Evolutionary conservation across 139 green algal genomes (phyloP), one percentile per base, ranked within the genome.

Genomic region (Zygnema cylindricum): DNA sequence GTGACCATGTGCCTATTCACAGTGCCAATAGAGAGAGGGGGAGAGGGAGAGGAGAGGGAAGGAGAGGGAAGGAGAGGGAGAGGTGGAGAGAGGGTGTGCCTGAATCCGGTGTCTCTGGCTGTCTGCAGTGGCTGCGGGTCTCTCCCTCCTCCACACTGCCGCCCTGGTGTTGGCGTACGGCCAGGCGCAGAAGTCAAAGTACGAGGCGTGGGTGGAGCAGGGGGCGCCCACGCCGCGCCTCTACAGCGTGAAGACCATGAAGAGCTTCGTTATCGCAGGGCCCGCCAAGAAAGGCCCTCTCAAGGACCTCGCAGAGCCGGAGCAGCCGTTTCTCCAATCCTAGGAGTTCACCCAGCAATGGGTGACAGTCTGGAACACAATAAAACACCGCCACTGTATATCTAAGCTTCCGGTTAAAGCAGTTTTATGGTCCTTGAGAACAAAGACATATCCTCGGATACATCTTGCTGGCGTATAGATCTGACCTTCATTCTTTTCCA

Each of bases 161-260:
- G 39, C 77, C 33, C 30, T 40, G 30, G 32, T 87, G 30, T 69
- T 87, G 81, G 76, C 57, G 39, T 87, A 87, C 81, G 81, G 81
- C 25, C 42, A 87, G 55, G 81, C 81, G 30, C 42, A 87, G 81
- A 78, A 78, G 81, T 63, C 81, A 2, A 87, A 87, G n/a, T 87
- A 87, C 81, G 81, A 87, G 81, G 81, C 81, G 40, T 87, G 81
- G 81, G 81, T 87, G 81, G 81, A 87, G 81, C 81, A 87, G 42
- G 81, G 81, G 25, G 81, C 81, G 2, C 81, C 81, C 42, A 87
- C 81, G 43, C 81, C 81, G 1, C 81, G 42, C 30, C 81, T 87
- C 42, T 87, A 87, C 81, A 79, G 57, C 25, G 36, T 87, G 36
- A 55, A 87, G 55, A 87, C 42, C 25, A 87, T 87, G 81, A 78